phyloP scores from a whole-genome alignment of 2,329 filamentous ascomycete genomes.

The Diaporthe amygdali region DNA sequence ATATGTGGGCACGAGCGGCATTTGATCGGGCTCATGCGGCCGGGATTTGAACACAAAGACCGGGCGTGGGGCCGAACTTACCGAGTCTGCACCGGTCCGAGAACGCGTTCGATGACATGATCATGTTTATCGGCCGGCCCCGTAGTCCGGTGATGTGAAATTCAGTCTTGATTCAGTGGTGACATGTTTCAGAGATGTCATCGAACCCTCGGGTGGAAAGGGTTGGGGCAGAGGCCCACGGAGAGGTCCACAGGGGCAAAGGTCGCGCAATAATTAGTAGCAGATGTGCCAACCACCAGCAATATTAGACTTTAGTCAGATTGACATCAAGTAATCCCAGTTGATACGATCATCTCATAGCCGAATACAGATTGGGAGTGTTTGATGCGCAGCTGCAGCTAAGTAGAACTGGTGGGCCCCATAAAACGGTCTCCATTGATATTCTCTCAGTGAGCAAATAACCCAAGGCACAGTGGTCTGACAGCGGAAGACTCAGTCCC shows the following conservation, averaged over 20 bases:
- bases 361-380: neutral
- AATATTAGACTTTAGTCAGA: neutral
- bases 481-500: neutral
- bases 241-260: neutral
- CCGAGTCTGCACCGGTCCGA: conserved; percentile 9
- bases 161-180: neutral
- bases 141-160: neutral
- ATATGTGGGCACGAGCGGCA: conserved; percentile 1
- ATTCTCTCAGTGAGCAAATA: neutral
- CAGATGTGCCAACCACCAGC: neutral
- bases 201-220: no score
- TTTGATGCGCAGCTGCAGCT: neutral
- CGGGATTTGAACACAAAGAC: conserved; percentile 16
- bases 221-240: neutral
- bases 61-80: conserved; percentile 6
- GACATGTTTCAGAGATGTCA: neutral
- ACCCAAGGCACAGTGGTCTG: neutral
- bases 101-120: neutral
- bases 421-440: neutral
- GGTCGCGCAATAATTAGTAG: neutral
- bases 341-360: neutral
- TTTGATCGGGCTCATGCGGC: neutral
- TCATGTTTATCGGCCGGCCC: neutral
- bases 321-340: no score
- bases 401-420: neutral